A percentile compares a stretch with the other conserved stretches of the same genome.
Conservation (phyloP, 768 basidiomycete genomes). For the Trametes villosa region DNA sequence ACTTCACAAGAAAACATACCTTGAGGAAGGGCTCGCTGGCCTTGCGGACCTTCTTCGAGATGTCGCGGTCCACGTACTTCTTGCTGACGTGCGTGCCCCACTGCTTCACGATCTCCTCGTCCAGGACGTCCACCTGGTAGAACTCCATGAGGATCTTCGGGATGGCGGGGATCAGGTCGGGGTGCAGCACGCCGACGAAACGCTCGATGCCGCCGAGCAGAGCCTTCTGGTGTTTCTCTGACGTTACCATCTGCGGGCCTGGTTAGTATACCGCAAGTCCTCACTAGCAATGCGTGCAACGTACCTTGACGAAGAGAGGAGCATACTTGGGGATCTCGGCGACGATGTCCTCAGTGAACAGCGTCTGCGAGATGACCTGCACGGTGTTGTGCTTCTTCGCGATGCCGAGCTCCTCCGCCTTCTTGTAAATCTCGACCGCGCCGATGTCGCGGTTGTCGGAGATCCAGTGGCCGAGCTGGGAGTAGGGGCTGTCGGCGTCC, state of each 20-base stretch:
- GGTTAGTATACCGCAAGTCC: constrained; percentile 1
- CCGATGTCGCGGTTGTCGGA: constrained; percentile 67
- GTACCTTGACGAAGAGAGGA: constrained; percentile 76
- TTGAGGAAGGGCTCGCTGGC: constrained; percentile 95
- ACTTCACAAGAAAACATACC: constrained; percentile 46
- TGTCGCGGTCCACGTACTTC: constrained; percentile 95
- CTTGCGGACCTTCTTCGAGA: constrained; percentile 94
- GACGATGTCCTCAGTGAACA: constrained; percentile 79
- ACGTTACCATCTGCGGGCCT: constrained; percentile 70
- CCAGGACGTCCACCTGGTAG: constrained; percentile 91
- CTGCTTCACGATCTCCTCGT: constrained; percentile 86
- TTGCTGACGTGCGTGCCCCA: constrained; percentile 98
- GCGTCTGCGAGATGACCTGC: constrained; percentile 77
- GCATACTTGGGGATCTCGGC: constrained; percentile 67
- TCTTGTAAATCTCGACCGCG: constrained; percentile 78
- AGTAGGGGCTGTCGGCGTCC: constrained; percentile 84
- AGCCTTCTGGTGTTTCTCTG: constrained; percentile 95
- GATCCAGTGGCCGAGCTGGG: constrained; percentile 83
- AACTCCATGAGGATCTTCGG: constrained; percentile 94
- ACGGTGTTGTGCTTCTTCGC: constrained; percentile 95
- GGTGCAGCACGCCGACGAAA: constrained; percentile 73
- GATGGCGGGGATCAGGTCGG: constrained; percentile 69
- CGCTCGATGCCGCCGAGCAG: constrained; percentile 93
- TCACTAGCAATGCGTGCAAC: constrained; percentile 26
- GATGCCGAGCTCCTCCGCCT: constrained; percentile 88